These are phyloP conservation scores for Dryas alaskensis DNA, from an alignment of 306 rosid species.

Conservation along the genomic window DNA sequence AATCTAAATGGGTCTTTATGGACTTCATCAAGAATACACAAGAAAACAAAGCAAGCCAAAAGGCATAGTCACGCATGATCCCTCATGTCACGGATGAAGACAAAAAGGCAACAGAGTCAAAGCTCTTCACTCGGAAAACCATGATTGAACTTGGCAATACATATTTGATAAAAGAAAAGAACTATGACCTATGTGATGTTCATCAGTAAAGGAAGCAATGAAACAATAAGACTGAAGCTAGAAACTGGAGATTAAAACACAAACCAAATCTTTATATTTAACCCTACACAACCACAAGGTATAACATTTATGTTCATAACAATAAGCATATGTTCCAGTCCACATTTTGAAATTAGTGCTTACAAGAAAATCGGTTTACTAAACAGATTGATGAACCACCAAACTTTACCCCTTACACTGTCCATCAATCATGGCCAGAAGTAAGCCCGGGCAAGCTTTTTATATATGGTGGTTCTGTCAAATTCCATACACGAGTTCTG, in stretches of 20 bases:
- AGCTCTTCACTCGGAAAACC: not conserved
- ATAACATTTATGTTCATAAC: constrained; percentile 58
- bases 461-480: constrained; percentile 41
- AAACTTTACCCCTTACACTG: constrained; percentile 28
- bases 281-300: constrained; percentile 40
- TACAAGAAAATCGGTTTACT: constrained; percentile 43
- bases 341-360: constrained; percentile 48
- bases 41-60: not conserved
- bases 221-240: constrained; percentile 14
- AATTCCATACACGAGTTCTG: constrained; percentile 40
- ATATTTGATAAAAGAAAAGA: not conserved
- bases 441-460: constrained; percentile 34
- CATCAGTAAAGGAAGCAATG: not conserved
- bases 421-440: constrained; percentile 34
- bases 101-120: not conserved
- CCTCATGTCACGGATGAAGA: constrained; percentile 10
- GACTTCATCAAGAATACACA: not conserved
- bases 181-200: not conserved
- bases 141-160: not conserved
- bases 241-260: constrained; percentile 16
- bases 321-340: constrained; percentile 36
- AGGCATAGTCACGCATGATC: constrained; percentile 1
- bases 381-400: constrained; percentile 42
- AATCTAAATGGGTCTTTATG: not conserved
- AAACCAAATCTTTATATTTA: constrained; percentile 40